Evolutionary conservation across 2,329 filamentous ascomycete species (phyloP), one percentile per base, ranked within the genome.

Genomic region (Aspergillus sp.): DNA sequence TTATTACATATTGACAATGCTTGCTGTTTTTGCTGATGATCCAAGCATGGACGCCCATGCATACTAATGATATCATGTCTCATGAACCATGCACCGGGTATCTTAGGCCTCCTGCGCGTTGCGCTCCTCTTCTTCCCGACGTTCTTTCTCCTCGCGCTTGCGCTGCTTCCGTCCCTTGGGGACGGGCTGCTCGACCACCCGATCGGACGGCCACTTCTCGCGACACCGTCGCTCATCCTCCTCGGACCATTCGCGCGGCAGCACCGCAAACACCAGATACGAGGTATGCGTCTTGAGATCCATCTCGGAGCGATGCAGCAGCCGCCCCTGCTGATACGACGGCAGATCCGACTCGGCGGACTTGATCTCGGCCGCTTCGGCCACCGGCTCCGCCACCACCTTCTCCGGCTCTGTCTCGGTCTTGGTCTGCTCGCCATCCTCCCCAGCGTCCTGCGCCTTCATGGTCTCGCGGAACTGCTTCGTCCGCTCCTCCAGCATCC

Each of bases 201-300:
- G 77, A 59, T 83, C 83, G 16, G 83, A 82, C 0, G 85, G 84
- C 82, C 86, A 91, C 57, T 80, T 83, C 48, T 81, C 77, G 58
- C 81, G 74, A 47, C 86, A 85, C 25, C 80, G 80, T 29, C 81
- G 81, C 73, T 99, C 94, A 59, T 96, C 90, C 55, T 88, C 88
- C 32, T 84, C 87, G 0, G 79, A 86, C 94, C 94, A 99, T 57
- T 89, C 86, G 41, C 85, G 81, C n/a, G 94, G 93, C 55, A 99
- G 74, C 3, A 94, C 78, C 0, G 94, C 94, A 75, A 99, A 99
- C 4, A 95, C 88, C 4, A 99, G 81, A 70, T 99, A 99, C n/a
- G 89, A 94, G 0, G 94, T 99, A 72, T 99, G 94, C 6, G 89
- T 94, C 80, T 96, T 97, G 55, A 97, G 76, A 65, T 99, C 94